These are phyloP conservation scores for Fusarium annulatum DNA, from an alignment of 2,329 filamentous ascomycete genomes.

Conservation along the genomic window DNA sequence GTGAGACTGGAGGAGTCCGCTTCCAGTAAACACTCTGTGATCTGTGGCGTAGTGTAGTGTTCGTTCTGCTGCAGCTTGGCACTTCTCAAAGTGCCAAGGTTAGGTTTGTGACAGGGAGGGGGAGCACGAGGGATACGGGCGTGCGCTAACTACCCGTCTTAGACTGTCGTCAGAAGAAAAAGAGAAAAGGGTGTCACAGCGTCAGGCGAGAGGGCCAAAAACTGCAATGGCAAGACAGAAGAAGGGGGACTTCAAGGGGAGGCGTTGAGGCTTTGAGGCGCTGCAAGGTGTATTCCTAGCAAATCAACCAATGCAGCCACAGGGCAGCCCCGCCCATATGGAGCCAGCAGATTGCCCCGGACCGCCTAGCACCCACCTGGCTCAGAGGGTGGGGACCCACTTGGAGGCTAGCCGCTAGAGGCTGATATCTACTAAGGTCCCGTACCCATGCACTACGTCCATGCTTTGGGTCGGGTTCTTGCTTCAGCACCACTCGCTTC, in stretches of 20 bases:
- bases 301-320: not conserved
- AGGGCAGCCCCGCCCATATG: constrained; percentile 1
- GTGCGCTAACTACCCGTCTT: constrained; percentile 15
- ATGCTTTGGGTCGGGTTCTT: constrained; percentile 22
- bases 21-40: constrained; percentile 12
- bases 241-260: not conserved
- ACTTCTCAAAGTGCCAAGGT: constrained; percentile 14
- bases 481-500: constrained; percentile 35
- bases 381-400: not conserved
- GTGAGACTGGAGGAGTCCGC: not conserved
- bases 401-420: not conserved
- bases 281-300: not conserved
- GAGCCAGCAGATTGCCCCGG: constrained; percentile 5
- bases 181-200: constrained; percentile 10
- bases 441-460: constrained; percentile 15
- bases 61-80: constrained; percentile 6
- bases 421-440: constrained; percentile 12
- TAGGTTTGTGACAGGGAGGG: constrained; percentile 1
- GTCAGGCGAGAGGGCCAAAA: constrained; percentile 7
- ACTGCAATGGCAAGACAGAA: not conserved
- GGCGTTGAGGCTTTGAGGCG: constrained; percentile 1
- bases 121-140: constrained; percentile 8
- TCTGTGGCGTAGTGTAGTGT: not conserved
- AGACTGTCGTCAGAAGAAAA: not conserved
- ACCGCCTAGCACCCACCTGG: not conserved